Evolutionary conservation across 2,329 filamentous ascomycete genomes (phyloP), one percentile per base, ranked within the genome.

Genomic region (Calonectria hawksworthii): DNA sequence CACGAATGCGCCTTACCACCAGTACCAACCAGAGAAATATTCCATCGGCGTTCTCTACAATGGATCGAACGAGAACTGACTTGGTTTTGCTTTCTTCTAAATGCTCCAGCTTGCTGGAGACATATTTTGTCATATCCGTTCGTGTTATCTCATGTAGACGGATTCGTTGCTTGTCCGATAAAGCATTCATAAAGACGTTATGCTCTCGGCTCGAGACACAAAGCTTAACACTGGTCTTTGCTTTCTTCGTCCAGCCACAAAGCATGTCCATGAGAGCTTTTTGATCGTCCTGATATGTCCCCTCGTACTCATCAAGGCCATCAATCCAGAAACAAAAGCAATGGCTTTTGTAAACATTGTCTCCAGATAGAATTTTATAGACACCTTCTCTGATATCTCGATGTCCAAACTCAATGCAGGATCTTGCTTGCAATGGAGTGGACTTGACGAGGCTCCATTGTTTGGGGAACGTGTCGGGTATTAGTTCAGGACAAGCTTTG

Each of bases 101-200:
- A 14, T 61, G 54, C 23, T 13, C 54, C 11, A 61, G 54, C 54
- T 61, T 16, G 54, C n/a, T 38, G 1, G 11, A 38, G 54, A 38
- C 32, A 38, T 61, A 61, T 38, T 16, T 5, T 26, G 5, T 61
- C 32, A 61, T 61, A 18, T 61, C 54, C 13, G 13, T 16, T 26
- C 14, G 10, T 8, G 54, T 61, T 23, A 38, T 2, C 14, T 61
- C 54, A 34, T 61, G 54, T 7, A 61, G 34, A 11, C 34, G 54
- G 11, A 61, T 61, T 16, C 54, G 21, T 38, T 61, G 54, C 26
- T 61, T 14, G 18, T n/a, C 13, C 1, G 54, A 61, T 14, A 61
- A 38, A 26, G 54, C 54, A 23, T 61, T 61, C 54, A 61, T 61
- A 11, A 61, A 61, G n/a, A 61, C 54, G 26, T 61, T 61, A 18